Evolutionary conservation across 495 filamentous ascomycete genomes (phyloP), one percentile per base, ranked within the genome.

Genomic region (Aspergillus homomorphus): DNA sequence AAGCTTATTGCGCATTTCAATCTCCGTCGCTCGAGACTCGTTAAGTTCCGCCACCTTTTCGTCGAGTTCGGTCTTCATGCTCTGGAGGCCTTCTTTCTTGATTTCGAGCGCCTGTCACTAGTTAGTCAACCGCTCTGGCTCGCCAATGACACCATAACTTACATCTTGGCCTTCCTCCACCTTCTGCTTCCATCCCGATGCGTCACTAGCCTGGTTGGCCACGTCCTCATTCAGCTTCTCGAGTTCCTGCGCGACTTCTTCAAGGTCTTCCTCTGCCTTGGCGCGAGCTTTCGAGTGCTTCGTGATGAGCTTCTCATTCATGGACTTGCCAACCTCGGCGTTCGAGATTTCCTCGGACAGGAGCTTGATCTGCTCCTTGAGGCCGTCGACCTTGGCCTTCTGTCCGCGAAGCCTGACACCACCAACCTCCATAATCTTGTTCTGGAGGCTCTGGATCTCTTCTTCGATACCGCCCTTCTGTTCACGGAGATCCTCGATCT

Each of bases 1-100:
- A 18, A 98, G 84, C 71, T 96, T 94, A 71, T 97, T 97, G 52
- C 91, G 90, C 91, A 97, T 97, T 71, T 98, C 94, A 59, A 98
- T 96, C 73, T 98, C 95, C 16, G 87, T 80, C 3, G 90, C 92
- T 0, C 94, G 85, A 3, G 87, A 96, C 67, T 89, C 89, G 67
- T 98, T 98, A 43, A 98, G 78, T 61, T 95, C 91, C 3, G 87
- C 82, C 16, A 86, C 87, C 78, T 90, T 93, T 61, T 88, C 86
- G 60, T 98, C 93, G 12, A 98, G 78, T 64, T 97, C 90, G 3
- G 81, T 72, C 74, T 98, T 98, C 49, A 97, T 64, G 30, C 82
- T 76, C 48, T 84, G 82, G 6, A 98, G 80, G 65, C 93, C 89
- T 61, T 85, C 84, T 69, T 88, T 92, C 77, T 93, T 96, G 20